Evolutionary conservation across 2,329 filamentous ascomycete genomes (phyloP), one percentile per base, ranked within the genome.

Genomic region (Colletotrichum horii): DNA sequence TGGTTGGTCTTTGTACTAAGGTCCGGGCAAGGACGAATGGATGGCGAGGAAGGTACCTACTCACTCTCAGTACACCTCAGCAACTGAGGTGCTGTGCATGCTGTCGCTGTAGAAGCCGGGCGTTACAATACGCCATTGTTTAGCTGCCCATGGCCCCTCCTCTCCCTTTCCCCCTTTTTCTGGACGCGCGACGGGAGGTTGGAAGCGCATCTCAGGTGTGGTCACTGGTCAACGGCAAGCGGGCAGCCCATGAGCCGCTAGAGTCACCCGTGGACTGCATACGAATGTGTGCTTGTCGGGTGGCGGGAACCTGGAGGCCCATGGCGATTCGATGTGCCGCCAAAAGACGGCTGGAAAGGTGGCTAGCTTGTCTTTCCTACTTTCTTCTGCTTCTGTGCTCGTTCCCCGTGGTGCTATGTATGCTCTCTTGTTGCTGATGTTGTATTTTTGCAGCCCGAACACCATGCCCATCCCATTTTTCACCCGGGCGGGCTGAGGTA

Each of bases 311-410:
- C 11, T 30, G 60, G 16, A 38, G 66, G 38, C 66, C 52, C 26
- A 28, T 28, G 30, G 56, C 66, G 71, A 43, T 58, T 65, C 66
- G 70, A 71, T 72, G 60, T 62, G 52, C 67, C 62, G 52, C 66
- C 60, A 77, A 67, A 78, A 77, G 24, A n/a, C 34, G 16, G 32
- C n/a, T 36, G 60, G 60, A 26, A 22, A 16, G 26, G 15, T 48
- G 62, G 26, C 22, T 66, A 16, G 22, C 12, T 28, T 48, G 62
- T 66, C n/a, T 3, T 34, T 19, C 11, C 30, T 32, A n/a, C 16
- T 26, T 32, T 58, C 16, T n/a, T 11, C 6, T 32, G 58, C 14
- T 32, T 14, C 28, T 7, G 14, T 52, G 43, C 43, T 52, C 43
- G n/a, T 52, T 52, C 43, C 55, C 22, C 19, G 24, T 16, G 55